phyloP scores from a whole-genome alignment of 108 stramenopile genomes.

The Cyclotella sp. region DNA sequence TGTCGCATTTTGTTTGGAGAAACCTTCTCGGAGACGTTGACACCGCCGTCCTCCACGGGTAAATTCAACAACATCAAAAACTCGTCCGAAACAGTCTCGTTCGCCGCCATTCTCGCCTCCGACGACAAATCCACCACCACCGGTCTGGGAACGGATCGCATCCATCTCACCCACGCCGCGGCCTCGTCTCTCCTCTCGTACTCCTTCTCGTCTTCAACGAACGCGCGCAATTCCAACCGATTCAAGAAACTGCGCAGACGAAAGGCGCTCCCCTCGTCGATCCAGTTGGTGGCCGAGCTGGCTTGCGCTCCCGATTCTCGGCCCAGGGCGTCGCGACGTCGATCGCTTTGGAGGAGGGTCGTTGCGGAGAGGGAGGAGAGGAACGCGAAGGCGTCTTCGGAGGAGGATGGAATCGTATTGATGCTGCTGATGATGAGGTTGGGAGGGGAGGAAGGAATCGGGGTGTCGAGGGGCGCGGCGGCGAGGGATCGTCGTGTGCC shows the following conservation, averaged over 20 bases:
- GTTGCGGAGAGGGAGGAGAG: slow-evolving; percentile 57
- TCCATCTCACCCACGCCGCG: slow-evolving; percentile 69
- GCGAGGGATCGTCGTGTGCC: too few species aligned
- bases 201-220: not conserved
- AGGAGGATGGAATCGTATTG: not conserved
- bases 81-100: slow-evolving; percentile 47
- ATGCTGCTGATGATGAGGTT: too few species aligned
- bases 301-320: slow-evolving; percentile 49
- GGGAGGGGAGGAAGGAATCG: too few species aligned
- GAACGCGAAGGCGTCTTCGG: slow-evolving; percentile 55
- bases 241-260: slow-evolving; percentile 61
- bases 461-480: too few species aligned
- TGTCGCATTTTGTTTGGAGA: slow-evolving; percentile 29
- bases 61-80: slow-evolving; percentile 28
- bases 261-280: slow-evolving; percentile 70
- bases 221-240: slow-evolving; percentile 26
- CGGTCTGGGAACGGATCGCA: slow-evolving; percentile 61
- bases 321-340: slow-evolving; percentile 61
- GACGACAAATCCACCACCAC: slow-evolving; percentile 65
- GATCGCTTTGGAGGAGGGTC: slow-evolving; percentile 69
- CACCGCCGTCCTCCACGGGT: not conserved
- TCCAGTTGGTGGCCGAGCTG: slow-evolving; percentile 75
- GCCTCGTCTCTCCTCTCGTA: slow-evolving; percentile 52
- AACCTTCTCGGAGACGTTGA: not conserved
- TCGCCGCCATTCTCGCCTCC: slow-evolving; percentile 53